These are phyloP conservation scores for Petrea volubilis DNA, from an alignment of 257 asterid genomes.

Conservation along the genomic window DNA sequence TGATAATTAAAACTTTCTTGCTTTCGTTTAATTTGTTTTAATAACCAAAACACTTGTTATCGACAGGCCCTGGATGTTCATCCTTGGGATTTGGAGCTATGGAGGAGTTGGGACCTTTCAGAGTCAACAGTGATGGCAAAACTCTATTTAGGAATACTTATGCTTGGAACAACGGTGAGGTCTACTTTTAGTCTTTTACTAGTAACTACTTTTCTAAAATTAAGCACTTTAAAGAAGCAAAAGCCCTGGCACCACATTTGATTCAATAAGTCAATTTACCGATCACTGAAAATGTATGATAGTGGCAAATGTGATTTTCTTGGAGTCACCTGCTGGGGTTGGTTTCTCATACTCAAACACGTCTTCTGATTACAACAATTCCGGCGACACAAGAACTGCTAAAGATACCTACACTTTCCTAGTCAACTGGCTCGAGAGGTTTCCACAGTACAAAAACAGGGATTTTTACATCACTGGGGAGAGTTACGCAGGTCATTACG, in stretches of 20 bases:
- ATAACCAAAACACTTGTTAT: background rate
- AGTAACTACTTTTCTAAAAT: background rate
- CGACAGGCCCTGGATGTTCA: conserved; percentile 56
- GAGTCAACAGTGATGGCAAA: conserved; percentile 42
- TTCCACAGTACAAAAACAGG: conserved; percentile 38
- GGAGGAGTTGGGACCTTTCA: conserved; percentile 50
- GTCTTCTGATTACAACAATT: conserved; percentile 21
- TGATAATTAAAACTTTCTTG: too few relatives aligned
- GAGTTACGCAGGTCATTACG: conserved; percentile 53
- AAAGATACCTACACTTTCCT: conserved; percentile 42
- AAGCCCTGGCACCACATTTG: too few relatives aligned
- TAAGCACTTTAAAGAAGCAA: too few relatives aligned
- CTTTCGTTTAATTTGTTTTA: background rate
- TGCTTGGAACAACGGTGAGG: conserved; percentile 46
- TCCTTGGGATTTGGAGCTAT: conserved; percentile 49
- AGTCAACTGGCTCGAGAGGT: conserved; percentile 51
- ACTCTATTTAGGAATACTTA: conserved; percentile 37
- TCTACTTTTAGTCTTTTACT: background rate
- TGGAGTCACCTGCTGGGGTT: conserved; percentile 53
- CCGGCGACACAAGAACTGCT: conserved; percentile 37
- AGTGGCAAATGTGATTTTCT: conserved; percentile 50
- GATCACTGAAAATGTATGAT: background rate
- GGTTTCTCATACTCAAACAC: conserved; percentile 62
- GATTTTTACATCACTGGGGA: conserved; percentile 47
- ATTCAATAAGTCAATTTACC: background rate